Evolutionary conservation across 2,329 filamentous ascomycete genomes (phyloP), one percentile per base, ranked within the genome.

Genomic region (Diaporthe australafricana): DNA sequence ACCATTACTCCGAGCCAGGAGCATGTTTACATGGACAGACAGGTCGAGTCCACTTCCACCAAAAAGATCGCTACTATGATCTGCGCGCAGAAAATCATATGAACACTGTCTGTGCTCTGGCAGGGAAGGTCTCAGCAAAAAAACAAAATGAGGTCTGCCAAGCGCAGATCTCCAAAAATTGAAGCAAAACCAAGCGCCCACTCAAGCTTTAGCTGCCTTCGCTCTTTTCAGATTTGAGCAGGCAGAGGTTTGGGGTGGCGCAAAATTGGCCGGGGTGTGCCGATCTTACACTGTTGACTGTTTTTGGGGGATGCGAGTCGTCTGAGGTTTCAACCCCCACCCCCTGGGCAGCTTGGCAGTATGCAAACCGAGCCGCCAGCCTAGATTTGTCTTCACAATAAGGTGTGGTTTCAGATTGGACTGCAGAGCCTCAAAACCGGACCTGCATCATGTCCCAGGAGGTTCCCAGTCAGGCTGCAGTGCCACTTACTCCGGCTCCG

Each of bases 51-150:
- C 30, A 65, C 30, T 50, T 17, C 16, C 1, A 17, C 60, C 30
- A 65, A 65, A 65, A 65, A 65, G 60, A 50, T 50, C 45, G 60
- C 60, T 65, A 25, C n/a, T 50, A 65, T 65, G 60, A 65, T 65
- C 45, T 35, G 30, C 60, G 4, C 20, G 22, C n/a, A 25, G 60
- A 30, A 65, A 42, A 65, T 65, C 60, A 40, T 45, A 7, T 20
- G 45, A 65, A 65, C 60, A 50, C 30, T 32, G 30, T 50, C 60
- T 50, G 60, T 65, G 60, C 60, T 50, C 30, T 35, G 42, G 30
- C 45, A n/a, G 35, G 25, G n/a, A 50, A 22, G 5, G 22, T 12
- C 30, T 7, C 45, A 25, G n/a, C 30, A 38, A 65, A 62, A 65
- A 62, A 65, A 25, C 17, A n/a, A n/a, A 65, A 50, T 30, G 60